Conservation (phyloP, 1,284 basidiomycete genomes). For the Ceratobasidium sp. region DNA sequence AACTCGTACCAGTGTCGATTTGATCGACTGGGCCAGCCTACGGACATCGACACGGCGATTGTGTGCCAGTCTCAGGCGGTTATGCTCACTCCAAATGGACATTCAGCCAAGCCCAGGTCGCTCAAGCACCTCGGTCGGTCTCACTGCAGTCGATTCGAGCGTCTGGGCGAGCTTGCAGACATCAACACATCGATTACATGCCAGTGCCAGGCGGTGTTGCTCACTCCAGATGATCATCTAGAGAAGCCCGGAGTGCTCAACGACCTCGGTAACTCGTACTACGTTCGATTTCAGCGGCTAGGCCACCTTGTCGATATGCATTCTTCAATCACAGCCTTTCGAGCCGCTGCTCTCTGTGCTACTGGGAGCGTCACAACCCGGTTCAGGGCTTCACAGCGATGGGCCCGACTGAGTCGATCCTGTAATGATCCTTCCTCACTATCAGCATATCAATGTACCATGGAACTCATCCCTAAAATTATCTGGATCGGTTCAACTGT, state of each 20-base stretch:
- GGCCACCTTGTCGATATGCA: neutral
- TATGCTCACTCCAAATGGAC: too few species aligned
- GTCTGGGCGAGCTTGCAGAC: neutral
- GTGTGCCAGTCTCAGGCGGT: neutral
- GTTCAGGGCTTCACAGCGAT: neutral
- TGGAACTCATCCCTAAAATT: too few species aligned
- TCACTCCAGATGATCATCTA: neutral
- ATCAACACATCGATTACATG: conserved; percentile 4
- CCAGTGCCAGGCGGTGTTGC: neutral
- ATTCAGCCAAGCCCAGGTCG: neutral
- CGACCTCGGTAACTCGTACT: conserved; percentile 3
- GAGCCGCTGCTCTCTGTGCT: neutral
- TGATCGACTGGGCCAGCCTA: neutral
- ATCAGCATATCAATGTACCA: too few species aligned
- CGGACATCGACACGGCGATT: neutral
- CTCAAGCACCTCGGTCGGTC: neutral
- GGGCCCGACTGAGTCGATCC: too few species aligned
- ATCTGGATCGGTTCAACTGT: too few species aligned
- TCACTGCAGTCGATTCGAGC: neutral
- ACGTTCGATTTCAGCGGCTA: neutral
- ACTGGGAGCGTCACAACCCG: neutral
- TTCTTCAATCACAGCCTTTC: neutral
- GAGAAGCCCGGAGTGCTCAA: neutral
- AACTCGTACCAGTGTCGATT: neutral
- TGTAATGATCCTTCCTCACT: too few species aligned